Base-by-base conservation (phyloP, 768 basidiomycete genomes). In the Daedaleopsis sinensis region DNA sequence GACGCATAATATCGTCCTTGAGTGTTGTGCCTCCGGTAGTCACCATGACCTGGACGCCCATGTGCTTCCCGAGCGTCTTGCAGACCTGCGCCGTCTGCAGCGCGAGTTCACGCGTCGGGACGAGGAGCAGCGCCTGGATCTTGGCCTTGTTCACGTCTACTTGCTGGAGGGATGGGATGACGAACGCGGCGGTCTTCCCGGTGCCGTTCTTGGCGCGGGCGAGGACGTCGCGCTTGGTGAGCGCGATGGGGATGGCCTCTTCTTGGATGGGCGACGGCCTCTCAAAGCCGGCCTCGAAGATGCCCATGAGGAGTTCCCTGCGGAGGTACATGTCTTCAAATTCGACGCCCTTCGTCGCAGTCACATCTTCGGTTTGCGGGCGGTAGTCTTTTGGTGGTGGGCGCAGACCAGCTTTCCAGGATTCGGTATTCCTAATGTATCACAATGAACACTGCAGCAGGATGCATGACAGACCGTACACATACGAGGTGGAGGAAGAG, bases 41-140 rank as follows among this genome's bases (percentile, higher is more conserved):
- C 55, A 98, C 97, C 96, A 99, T 99, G 75, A 99, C 94, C 77
- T 98, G 93, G 36, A 94, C 72, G 55, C 87, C 89, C 86, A 98
- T 90, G 70, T 99, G 96, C 73, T 98, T 97, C 55, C 95, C 95
- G 60, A 98, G 87, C 32, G 83, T 93, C 79, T 98, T 98, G 81
- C 94, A 96, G 52, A 99, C 97, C 80, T 98, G 97, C n/a, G 93
- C 88, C 13, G 97, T 99, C 78, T 98, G 96, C 50, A 99, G 84
- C 9, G 96, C 97, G 39, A 99, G 87, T 79, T 99, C 96, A 67
- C 96, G 92, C n/a, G 96, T 99, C 42, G 96, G 96, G 49, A 98
- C 96, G 65, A 99, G 91, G 62, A 99, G 84, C 61, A 98, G 84
- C 4, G 95, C 94, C 78, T 99, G 96, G 67, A 99, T 96, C 80